These are phyloP conservation scores for Vinca major DNA, from an alignment of 305 asterid species.

Conservation along the genomic window DNA sequence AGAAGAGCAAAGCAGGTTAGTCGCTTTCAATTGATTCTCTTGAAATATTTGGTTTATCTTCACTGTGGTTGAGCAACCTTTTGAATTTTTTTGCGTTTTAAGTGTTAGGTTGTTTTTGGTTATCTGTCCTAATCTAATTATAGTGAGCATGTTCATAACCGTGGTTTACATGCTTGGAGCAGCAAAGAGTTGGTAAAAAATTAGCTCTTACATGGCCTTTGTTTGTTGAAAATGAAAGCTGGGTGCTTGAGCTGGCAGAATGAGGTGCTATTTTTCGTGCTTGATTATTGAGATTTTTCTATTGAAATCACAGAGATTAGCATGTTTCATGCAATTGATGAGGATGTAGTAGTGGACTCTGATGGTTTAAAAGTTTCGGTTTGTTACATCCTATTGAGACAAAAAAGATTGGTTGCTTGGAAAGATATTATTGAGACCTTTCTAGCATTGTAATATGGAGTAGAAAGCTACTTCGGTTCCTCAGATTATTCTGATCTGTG, in stretches of 20 bases:
- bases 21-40: constrained; percentile 1
- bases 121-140: background rate
- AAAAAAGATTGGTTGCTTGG: no score
- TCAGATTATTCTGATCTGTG: no score
- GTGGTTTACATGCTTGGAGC: background rate
- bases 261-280: background rate
- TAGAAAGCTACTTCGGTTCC: no score
- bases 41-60: background rate
- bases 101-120: background rate
- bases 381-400: no score
- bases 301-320: background rate
- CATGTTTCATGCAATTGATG: background rate
- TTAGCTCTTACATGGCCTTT: background rate
- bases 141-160: background rate
- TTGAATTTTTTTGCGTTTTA: background rate
- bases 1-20: constrained; percentile 92
- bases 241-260: background rate
- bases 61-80: constrained; percentile 2
- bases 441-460: no score
- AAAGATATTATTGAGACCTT: no score
- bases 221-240: background rate
- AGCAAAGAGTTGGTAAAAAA: background rate
- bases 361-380: no score
- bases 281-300: background rate
- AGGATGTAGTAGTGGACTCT: background rate